phyloP scores from a whole-genome alignment of 2,329 filamentous ascomycete species.

The Aspergillus floridensis region DNA sequence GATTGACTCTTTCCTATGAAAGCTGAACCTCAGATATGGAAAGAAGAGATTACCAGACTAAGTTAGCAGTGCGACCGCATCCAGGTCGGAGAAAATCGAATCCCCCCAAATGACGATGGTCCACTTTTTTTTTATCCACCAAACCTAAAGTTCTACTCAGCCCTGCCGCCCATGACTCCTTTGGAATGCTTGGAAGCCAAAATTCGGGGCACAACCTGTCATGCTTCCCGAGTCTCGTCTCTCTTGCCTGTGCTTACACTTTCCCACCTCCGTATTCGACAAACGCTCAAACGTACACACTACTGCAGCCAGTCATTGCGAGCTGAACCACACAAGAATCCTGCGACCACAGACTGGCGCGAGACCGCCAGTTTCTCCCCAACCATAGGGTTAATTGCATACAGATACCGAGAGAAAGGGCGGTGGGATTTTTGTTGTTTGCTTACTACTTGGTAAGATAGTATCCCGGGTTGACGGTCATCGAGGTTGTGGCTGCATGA shows the following conservation, averaged over 20 bases:
- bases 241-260: not conserved
- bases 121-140: not conserved
- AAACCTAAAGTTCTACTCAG: not conserved
- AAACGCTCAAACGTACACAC: not conserved
- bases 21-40: not conserved
- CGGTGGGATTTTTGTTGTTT: slow-evolving; percentile 4
- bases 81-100: not conserved
- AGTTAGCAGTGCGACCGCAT: not conserved
- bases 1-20: not conserved
- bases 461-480: not conserved
- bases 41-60: no score
- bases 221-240: not conserved
- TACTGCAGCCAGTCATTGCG: not conserved
- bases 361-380: slow-evolving; percentile 5
- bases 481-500: slow-evolving; percentile 6
- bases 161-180: not conserved
- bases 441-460: no score
- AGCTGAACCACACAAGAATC: not conserved
- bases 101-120: not conserved
- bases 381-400: slow-evolving; percentile 9
- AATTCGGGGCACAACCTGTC: not conserved
- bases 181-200: not conserved
- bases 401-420: slow-evolving; percentile 7
- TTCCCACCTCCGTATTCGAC: not conserved
- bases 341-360: not conserved